phyloP scores from a whole-genome alignment of 169 alveolate species.

The Cryptosporidium baileyi region DNA sequence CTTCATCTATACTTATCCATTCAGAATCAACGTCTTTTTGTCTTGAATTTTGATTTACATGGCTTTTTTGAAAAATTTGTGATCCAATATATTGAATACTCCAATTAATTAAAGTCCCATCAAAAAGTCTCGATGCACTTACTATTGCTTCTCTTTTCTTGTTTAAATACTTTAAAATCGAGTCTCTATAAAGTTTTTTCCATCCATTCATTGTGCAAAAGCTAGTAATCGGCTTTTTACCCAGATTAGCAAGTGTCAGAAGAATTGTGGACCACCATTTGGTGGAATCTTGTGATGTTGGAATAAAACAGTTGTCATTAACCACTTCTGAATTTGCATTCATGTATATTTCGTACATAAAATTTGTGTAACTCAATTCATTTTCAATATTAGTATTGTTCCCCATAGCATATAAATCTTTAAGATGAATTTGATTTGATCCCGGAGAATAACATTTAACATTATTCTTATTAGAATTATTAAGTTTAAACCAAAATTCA shows the following conservation, averaged over 20 bases:
- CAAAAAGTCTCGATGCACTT: constrained; percentile 58
- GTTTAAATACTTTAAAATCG: background rate
- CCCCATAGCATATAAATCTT: background rate
- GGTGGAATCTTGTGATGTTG: constrained; percentile 59
- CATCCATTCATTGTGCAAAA: constrained; percentile 54
- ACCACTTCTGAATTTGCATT: constrained; percentile 11
- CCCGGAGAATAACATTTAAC: constrained; percentile 22
- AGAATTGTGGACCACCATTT: constrained; percentile 59
- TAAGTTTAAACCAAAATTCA: constrained; percentile 35
- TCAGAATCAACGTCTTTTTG: background rate
- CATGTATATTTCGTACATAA: constrained; percentile 27
- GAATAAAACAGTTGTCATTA: constrained; percentile 30
- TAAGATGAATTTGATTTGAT: background rate
- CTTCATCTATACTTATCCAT: constrained; percentile 12
- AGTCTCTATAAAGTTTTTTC: constrained; percentile 34
- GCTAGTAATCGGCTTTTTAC: constrained; percentile 37
- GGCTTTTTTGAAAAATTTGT: background rate
- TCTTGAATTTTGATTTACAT: background rate
- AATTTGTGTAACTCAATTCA: constrained; percentile 46
- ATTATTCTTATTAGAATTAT: background rate
- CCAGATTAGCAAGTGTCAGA: constrained; percentile 37
- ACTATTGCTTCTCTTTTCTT: constrained; percentile 37
- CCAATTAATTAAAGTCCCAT: constrained; percentile 62
- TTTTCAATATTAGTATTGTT: background rate
- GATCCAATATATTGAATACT: constrained; percentile 13